Percentiles rank a stretch among this genome's conserved stretches.
phyloP scores from a whole-genome alignment of 169 alveolate species.

The Eimeria falciformis region DNA sequence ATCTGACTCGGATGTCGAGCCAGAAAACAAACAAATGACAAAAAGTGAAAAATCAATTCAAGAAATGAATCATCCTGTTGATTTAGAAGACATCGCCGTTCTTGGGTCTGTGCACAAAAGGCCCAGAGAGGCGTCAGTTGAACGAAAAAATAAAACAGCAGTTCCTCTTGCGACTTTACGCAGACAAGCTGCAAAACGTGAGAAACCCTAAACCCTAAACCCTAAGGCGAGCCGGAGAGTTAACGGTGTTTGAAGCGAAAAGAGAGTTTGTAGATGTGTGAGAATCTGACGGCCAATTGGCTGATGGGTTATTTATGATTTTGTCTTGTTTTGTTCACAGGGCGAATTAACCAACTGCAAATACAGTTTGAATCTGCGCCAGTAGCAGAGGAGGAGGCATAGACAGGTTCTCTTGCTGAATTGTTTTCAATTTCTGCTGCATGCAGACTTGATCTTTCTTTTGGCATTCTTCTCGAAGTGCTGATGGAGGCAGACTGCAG shows the following conservation, averaged over 20 bases:
- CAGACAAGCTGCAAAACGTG: conserved; percentile 47
- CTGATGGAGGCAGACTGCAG: not conserved
- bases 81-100: not conserved
- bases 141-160: not conserved
- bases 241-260: too few species aligned
- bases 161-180: conserved; percentile 38
- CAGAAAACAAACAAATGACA: not conserved
- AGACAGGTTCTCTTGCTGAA: too few species aligned
- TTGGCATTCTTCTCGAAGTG: too few species aligned
- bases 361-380: conserved; percentile 14
- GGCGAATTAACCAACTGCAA: not conserved
- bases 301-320: not conserved
- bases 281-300: too few species aligned
- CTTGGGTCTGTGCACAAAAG: not conserved
- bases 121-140: not conserved
- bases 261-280: too few species aligned
- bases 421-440: too few species aligned
- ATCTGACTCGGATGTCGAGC: not conserved
- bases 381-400: conserved; percentile 4
- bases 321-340: not conserved
- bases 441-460: too few species aligned
- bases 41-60: not conserved
- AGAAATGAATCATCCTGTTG: not conserved
- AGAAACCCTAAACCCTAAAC: too few species aligned
- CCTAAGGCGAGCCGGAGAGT: too few species aligned